phyloP scores from a whole-genome alignment of 2,329 filamentous ascomycete genomes.

The Xylariaceae sp. region DNA sequence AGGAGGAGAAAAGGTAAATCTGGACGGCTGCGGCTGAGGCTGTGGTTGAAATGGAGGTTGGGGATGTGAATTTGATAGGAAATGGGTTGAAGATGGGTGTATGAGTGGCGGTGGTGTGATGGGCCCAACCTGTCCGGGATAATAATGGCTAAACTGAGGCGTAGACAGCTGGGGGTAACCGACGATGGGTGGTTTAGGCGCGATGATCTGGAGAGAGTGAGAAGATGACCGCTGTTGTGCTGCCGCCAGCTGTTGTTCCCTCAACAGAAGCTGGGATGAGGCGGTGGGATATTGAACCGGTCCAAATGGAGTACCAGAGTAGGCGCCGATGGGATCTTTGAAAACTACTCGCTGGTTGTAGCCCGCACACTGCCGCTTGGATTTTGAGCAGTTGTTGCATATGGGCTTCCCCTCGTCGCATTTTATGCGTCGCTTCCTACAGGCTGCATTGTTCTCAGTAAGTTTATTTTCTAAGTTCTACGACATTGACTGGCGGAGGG shows the following conservation, averaged over 20 bases:
- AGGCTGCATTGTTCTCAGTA: conserved; percentile 51
- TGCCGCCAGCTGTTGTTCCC: conserved; percentile 38
- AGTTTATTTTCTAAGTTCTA: conserved; percentile 8
- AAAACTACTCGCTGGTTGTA: conserved; percentile 78
- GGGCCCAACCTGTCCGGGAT: conserved; percentile 30
- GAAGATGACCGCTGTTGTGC: conserved; percentile 35
- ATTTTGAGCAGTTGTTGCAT: conserved; percentile 81
- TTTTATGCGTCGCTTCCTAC: conserved; percentile 91
- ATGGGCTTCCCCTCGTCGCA: conserved; percentile 85
- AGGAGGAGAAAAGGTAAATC: conserved; percentile 29
- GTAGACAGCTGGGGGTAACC: conserved; percentile 32
- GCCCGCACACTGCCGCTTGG: conserved; percentile 76
- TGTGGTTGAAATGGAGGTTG: no score
- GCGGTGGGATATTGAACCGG: conserved; percentile 42
- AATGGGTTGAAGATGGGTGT: conserved; percentile 22
- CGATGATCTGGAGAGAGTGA: conserved; percentile 41
- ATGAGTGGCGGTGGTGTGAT: conserved; percentile 20
- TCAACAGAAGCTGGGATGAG: conserved; percentile 41
- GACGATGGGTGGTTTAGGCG: conserved; percentile 43
- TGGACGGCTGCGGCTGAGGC: conserved; percentile 14
- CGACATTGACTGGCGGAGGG: conserved; percentile 5
- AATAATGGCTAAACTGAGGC: conserved; percentile 27
- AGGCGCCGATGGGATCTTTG: conserved; percentile 63
- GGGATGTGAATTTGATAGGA: conserved; percentile 14
- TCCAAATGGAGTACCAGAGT: conserved; percentile 42